These are phyloP conservation scores for Typha latifolia DNA, from an alignment of 176 grass and related monocot genomes.

Conservation along the genomic window DNA sequence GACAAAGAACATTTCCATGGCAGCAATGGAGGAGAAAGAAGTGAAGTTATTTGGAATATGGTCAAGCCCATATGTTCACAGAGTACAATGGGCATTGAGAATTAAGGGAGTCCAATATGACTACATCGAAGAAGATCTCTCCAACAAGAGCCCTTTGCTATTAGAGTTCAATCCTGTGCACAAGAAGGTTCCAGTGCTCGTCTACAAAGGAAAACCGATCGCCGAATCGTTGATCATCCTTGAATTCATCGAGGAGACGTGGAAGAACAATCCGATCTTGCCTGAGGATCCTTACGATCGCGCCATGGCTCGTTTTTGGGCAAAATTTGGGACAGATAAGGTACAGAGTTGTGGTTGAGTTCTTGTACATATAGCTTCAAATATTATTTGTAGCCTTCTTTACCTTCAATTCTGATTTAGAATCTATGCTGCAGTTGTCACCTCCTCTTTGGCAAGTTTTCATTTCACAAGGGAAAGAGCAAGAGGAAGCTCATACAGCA, in stretches of 20 bases:
- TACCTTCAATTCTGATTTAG: background rate
- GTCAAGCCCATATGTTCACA: slow-evolving; percentile 24
- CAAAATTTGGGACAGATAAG: slow-evolving; percentile 6
- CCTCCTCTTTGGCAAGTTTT: slow-evolving; percentile 16
- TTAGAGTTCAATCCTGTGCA: slow-evolving; percentile 24
- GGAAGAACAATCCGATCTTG: slow-evolving; percentile 7
- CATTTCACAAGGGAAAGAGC: slow-evolving; percentile 19
- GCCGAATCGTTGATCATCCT: slow-evolving; percentile 14
- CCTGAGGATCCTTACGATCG: slow-evolving; percentile 14
- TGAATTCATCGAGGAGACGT: slow-evolving; percentile 28
- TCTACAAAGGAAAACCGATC: slow-evolving; percentile 14
- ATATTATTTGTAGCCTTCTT: too few species aligned
- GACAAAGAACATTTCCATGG: background rate
- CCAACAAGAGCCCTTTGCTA: slow-evolving; percentile 20
- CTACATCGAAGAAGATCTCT: slow-evolving; percentile 16
- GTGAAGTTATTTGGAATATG: slow-evolving; percentile 16
- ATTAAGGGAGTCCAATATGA: slow-evolving; percentile 15
- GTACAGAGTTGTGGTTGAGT: background rate
- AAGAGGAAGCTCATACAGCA: slow-evolving; percentile 13
- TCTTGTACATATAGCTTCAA: background rate
- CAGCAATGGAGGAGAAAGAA: slow-evolving; percentile 15
- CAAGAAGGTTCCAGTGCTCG: slow-evolving; percentile 18
- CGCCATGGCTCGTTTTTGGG: slow-evolving; percentile 16
- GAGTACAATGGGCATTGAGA: slow-evolving; percentile 15
- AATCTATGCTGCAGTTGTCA: background rate